phyloP scores from a whole-genome alignment of 257 asterid species.

The Nicotiana undulata region DNA sequence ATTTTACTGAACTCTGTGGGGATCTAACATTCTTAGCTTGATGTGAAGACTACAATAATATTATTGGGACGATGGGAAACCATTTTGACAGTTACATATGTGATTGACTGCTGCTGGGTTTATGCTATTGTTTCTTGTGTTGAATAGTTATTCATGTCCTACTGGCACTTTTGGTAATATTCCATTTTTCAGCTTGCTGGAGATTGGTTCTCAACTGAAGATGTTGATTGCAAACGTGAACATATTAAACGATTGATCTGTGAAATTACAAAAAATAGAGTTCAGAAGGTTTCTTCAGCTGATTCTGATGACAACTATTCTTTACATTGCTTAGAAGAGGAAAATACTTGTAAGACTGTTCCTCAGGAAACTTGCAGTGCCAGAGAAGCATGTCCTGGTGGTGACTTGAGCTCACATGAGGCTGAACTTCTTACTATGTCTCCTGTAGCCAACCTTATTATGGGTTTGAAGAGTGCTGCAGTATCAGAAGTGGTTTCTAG shows the following conservation, averaged over 20 bases:
- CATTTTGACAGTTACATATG: neutral
- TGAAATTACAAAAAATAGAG: conserved; percentile 31
- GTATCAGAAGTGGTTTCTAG: conserved; percentile 3
- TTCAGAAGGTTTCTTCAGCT: conserved; percentile 23
- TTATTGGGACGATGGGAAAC: neutral
- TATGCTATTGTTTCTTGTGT: neutral
- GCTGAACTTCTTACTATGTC: conserved; percentile 11
- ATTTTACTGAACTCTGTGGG: neutral
- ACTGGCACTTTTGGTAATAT: neutral
- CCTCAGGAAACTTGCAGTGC: conserved; percentile 12
- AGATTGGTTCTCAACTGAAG: conserved; percentile 76
- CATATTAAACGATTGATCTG: conserved; percentile 48
- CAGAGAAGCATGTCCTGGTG: conserved; percentile 19
- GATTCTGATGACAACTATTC: conserved; percentile 15
- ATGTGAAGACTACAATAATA: no score
- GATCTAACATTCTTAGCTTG: neutral
- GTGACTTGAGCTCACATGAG: conserved; percentile 14
- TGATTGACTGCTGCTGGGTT: neutral
- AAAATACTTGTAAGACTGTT: conserved; percentile 13
- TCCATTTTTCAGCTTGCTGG: conserved; percentile 51
- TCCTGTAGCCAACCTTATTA: conserved; percentile 7
- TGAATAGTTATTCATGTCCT: neutral
- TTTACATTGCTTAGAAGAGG: conserved; percentile 18
- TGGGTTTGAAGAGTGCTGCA: conserved; percentile 15
- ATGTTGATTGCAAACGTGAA: conserved; percentile 69